Evolutionary conservation across 2,329 filamentous ascomycete genomes (phyloP).

Genomic region (Ceratocystis diversiconidia): DNA sequence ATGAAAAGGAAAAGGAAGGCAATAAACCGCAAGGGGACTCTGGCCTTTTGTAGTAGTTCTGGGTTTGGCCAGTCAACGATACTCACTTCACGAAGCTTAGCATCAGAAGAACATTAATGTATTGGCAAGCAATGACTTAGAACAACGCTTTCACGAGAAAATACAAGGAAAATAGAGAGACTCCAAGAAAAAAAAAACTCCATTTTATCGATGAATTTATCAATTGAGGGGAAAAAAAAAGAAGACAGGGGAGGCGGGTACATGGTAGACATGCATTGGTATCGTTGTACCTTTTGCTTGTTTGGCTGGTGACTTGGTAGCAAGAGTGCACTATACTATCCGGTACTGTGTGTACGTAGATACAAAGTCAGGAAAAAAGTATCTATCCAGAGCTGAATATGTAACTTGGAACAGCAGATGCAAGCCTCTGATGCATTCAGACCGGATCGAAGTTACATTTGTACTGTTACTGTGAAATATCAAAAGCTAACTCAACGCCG

Average conservation of each 20-base stretch:
- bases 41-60: constrained; percentile 11
- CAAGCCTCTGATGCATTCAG: not conserved
- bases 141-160: not conserved
- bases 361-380: not conserved
- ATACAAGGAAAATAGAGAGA: not conserved
- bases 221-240: not conserved
- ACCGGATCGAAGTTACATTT: too few species aligned
- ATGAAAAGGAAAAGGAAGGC: not conserved
- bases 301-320: not conserved
- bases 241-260: not conserved
- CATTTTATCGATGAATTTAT: not conserved
- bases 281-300: not conserved
- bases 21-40: constrained; percentile 4
- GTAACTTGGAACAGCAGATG: not conserved
- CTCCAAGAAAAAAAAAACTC: not conserved
- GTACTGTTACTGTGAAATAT: not conserved
- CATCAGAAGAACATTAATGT: constrained; percentile 1
- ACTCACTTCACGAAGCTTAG: constrained; percentile 6
- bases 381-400: not conserved
- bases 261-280: not conserved
- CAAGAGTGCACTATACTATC: not conserved
- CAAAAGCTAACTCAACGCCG: not conserved
- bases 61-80: not conserved
- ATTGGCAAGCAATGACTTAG: not conserved
- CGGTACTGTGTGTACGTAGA: not conserved